These are phyloP conservation scores for Musa balbisiana DNA, from an alignment of 202 grass and related monocot genomes.

Conservation along the genomic window DNA sequence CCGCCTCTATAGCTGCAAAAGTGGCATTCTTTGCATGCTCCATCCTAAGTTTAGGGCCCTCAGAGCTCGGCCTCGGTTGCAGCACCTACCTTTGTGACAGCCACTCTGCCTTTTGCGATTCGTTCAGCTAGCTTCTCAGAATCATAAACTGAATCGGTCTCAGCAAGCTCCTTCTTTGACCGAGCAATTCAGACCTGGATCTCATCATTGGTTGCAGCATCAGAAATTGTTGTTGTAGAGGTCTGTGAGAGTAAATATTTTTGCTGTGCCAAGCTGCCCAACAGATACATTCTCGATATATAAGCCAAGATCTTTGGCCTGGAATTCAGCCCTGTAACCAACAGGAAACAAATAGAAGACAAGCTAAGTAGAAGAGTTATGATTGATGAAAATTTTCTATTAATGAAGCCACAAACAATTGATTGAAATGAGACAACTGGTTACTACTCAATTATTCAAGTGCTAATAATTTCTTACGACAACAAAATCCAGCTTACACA, in stretches of 20 bases:
- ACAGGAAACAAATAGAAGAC: background rate
- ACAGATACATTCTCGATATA: background rate
- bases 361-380: background rate
- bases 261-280: slow-evolving; percentile 18
- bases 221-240: slow-evolving; percentile 18
- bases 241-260: slow-evolving; percentile 12
- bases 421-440: background rate
- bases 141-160: slow-evolving; percentile 19
- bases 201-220: slow-evolving; percentile 25
- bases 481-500: no score
- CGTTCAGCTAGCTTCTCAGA: slow-evolving; percentile 24
- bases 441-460: no score
- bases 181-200: slow-evolving; percentile 24
- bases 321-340: slow-evolving; percentile 13
- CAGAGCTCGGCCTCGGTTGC: slow-evolving; percentile 23
- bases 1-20: slow-evolving; percentile 22
- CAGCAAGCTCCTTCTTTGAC: slow-evolving; percentile 19
- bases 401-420: background rate
- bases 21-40: slow-evolving; percentile 26
- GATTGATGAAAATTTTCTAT: background rate
- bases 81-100: slow-evolving; percentile 23
- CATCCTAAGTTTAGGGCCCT: slow-evolving; percentile 17
- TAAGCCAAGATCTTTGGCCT: slow-evolving; percentile 17
- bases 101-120: slow-evolving; percentile 23
- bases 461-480: no score